phyloP scores from a whole-genome alignment of 106 monocot genomes.

The Apostasia ramifera region DNA sequence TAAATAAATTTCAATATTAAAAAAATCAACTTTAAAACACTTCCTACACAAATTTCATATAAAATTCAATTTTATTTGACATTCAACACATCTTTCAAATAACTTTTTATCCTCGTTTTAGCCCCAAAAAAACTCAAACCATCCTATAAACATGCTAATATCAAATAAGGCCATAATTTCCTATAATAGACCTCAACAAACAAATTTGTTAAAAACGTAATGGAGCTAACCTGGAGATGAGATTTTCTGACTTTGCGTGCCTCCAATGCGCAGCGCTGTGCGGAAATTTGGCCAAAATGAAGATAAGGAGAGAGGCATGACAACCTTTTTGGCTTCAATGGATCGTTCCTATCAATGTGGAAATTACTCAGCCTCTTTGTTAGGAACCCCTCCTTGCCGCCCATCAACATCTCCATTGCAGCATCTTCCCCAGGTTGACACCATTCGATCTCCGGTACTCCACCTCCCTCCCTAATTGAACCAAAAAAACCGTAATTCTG shows the following conservation, averaged over 20 bases:
- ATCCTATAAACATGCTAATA: too few relatives aligned
- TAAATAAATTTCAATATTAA: too few relatives aligned
- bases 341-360: constrained; percentile 65
- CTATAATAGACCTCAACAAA: too few relatives aligned
- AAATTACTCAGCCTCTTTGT: constrained; percentile 71
- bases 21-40: too few relatives aligned
- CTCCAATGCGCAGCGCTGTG: constrained; percentile 80
- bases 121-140: too few relatives aligned
- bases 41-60: too few relatives aligned
- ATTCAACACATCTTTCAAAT: too few relatives aligned
- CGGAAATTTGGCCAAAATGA: constrained; percentile 90
- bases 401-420: constrained; percentile 72
- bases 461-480: constrained; percentile 49
- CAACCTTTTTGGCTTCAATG: constrained; percentile 49
- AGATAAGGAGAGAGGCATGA: constrained; percentile 90
- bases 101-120: too few relatives aligned
- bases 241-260: constrained; percentile 45
- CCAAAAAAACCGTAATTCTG: background rate
- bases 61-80: too few relatives aligned
- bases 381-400: constrained; percentile 68
- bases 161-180: too few relatives aligned
- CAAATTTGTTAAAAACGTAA: too few relatives aligned
- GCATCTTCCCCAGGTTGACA: constrained; percentile 85
- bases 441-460: constrained; percentile 77
- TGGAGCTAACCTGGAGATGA: constrained; percentile 41